phyloP scores from a whole-genome alignment of 805 yeast genomes.

The Saccharomyces mikatae region DNA sequence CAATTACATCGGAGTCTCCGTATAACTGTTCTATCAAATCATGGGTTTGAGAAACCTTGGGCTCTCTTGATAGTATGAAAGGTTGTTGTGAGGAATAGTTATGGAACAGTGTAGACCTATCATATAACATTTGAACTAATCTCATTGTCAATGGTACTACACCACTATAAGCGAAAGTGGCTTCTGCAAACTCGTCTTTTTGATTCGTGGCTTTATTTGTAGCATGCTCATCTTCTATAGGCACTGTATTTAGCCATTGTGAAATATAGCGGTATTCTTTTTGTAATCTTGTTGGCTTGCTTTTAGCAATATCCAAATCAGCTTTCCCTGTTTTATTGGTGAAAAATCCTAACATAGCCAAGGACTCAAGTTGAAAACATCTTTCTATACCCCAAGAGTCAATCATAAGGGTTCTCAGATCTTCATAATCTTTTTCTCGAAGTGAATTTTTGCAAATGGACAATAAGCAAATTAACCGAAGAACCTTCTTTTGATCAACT shows the following conservation, averaged over 20 bases:
- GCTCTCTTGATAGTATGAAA: constrained; percentile 24
- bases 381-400: constrained; percentile 54
- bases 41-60: constrained; percentile 16
- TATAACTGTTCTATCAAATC: constrained; percentile 22
- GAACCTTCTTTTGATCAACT: constrained; percentile 35
- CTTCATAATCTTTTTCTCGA: constrained; percentile 51
- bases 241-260: constrained; percentile 21
- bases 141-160: constrained; percentile 70
- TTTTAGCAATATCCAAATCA: neutral
- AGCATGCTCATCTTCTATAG: constrained; percentile 13
- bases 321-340: constrained; percentile 9
- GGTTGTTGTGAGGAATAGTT: constrained; percentile 27
- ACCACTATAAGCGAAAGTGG: constrained; percentile 66
- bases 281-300: constrained; percentile 5
- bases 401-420: constrained; percentile 46
- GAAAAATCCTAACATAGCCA: constrained; percentile 17
- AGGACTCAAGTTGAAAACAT: constrained; percentile 20
- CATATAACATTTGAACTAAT: constrained; percentile 59
- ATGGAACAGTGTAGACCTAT: constrained; percentile 42
- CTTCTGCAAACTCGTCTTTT: constrained; percentile 17
- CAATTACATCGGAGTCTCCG: constrained; percentile 13
- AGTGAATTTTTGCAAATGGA: constrained; percentile 63
- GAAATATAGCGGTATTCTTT: constrained; percentile 22
- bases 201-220: constrained; percentile 3
- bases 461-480: constrained; percentile 50